Conservation (phyloP, 164 flowering plant genomes). For the Vitis cinerea region DNA sequence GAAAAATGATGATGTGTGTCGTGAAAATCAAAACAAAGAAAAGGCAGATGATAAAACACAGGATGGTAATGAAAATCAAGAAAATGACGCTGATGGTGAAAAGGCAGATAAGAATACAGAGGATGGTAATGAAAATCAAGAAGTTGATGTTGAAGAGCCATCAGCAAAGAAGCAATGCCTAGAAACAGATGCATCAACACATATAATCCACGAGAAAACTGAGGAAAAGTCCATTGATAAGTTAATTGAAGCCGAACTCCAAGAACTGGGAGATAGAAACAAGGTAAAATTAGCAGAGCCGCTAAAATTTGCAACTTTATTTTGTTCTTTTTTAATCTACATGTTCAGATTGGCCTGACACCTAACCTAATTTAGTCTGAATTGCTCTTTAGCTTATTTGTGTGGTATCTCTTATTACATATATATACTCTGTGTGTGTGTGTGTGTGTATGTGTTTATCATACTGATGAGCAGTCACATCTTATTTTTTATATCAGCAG, state of each 20-base stretch:
- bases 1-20: slow-evolving; percentile 2
- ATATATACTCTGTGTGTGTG: no score
- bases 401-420: no score
- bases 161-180: slow-evolving; percentile 56
- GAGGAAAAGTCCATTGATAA: slow-evolving; percentile 72
- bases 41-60: slow-evolving; percentile 3
- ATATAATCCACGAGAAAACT: slow-evolving; percentile 17
- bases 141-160: slow-evolving; percentile 40
- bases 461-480: no score
- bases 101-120: slow-evolving; percentile 8
- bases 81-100: slow-evolving; percentile 6
- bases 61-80: not conserved
- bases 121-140: slow-evolving; percentile 18
- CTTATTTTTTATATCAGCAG: no score
- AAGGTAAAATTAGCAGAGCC: slow-evolving; percentile 47
- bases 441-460: no score
- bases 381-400: no score
- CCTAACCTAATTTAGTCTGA: no score
- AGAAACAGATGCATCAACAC: slow-evolving; percentile 29
- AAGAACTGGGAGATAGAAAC: slow-evolving; percentile 73
- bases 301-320: no score
- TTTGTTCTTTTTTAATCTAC: no score
- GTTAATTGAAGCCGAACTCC: slow-evolving; percentile 80
- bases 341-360: no score
- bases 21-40: slow-evolving; percentile 12